These are phyloP conservation scores for Stagonosporopsis tanaceti DNA, from an alignment of 2,329 filamentous ascomycete species.

Conservation along the genomic window DNA sequence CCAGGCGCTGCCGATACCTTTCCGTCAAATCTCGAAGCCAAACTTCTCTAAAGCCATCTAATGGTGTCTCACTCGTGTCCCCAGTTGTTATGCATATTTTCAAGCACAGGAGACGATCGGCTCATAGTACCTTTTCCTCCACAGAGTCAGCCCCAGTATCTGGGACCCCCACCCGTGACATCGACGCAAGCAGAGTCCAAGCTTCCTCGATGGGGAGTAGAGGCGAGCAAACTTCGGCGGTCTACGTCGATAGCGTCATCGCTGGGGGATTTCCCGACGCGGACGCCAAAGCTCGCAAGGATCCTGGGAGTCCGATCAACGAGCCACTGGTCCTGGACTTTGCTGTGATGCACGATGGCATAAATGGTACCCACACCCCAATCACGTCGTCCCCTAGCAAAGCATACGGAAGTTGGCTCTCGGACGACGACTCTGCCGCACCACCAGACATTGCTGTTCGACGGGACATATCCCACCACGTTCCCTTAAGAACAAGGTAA, in stretches of 20 bases:
- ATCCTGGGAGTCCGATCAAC: constrained; percentile 31
- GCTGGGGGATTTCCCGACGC: constrained; percentile 23
- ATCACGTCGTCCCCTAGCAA: constrained; percentile 25
- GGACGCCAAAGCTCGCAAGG: constrained; percentile 24
- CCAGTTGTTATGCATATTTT: constrained; percentile 33
- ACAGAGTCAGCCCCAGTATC: constrained; percentile 31
- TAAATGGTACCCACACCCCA: constrained; percentile 31
- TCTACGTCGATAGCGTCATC: constrained; percentile 42
- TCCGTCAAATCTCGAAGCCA: constrained; percentile 3
- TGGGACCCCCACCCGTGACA: neutral
- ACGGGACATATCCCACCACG: constrained; percentile 43
- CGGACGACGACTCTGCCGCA: constrained; percentile 42
- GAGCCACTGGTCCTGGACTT: constrained; percentile 45
- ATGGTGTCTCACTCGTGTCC: constrained; percentile 12
- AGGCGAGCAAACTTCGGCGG: constrained; percentile 30
- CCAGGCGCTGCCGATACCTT: constrained; percentile 16
- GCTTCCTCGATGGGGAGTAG: constrained; percentile 36
- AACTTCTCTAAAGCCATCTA: constrained; percentile 2
- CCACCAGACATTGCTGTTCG: constrained; percentile 45
- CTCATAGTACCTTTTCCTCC: constrained; percentile 41
- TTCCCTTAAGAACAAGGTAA: constrained; percentile 49
- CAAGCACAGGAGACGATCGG: constrained; percentile 43
- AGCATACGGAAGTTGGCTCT: constrained; percentile 31
- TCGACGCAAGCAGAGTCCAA: constrained; percentile 32
- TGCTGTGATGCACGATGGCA: constrained; percentile 35